Base-by-base conservation (phyloP, 2,329 filamentous ascomycete genomes). In the Aspergillus sp. region DNA sequence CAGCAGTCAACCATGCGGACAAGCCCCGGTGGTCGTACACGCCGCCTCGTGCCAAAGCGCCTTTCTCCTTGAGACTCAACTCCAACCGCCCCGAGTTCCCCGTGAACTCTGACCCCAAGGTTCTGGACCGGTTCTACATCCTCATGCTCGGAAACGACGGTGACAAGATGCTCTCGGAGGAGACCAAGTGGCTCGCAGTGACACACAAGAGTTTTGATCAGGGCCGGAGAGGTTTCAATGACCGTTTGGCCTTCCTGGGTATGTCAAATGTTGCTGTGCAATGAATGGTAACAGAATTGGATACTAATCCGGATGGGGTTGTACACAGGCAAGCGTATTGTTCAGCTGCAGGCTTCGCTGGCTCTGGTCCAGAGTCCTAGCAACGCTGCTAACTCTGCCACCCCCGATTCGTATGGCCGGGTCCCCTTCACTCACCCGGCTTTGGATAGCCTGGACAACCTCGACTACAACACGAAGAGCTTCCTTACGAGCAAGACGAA, bases 151-250 rank as follows among this genome's bases (percentile, higher is more conserved):
- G 93, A 5, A 82, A 81, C 50, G 87, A 84, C 49, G 91, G 90
- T 59, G 86, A 90, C 67, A 85, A 84, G 68, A 75, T 95, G 74
- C 82, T 99, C 60, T 88, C 90, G 2, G 93, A 97, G 15, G 94
- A 99, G 79, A 83, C 95, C 63, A 98, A 97, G 80, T 99, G 95
- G 95, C 81, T 98, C 71, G 93, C 93, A 30, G 86, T 99, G 58
- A 99, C 95, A 66, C 95, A 98, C 78, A 98, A 98, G 85, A 97
- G 92, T 78, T 98, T 96, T 73, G 94, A 99, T 74, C 92, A 98
- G 73, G 95, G 93, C 55, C 84, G 92, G 71, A 88, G 93, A 82
- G 94, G 94, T 1, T 96, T 94, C 80, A 99, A 99, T 75, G 94
- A 97, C 71, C 86, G 91, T 64, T 81, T 99, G 76, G 91, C 92